Evolutionary conservation across 164 flowering plant species (phyloP), one percentile per base, ranked within the genome.

Genomic region (Aristolochia contorta): DNA sequence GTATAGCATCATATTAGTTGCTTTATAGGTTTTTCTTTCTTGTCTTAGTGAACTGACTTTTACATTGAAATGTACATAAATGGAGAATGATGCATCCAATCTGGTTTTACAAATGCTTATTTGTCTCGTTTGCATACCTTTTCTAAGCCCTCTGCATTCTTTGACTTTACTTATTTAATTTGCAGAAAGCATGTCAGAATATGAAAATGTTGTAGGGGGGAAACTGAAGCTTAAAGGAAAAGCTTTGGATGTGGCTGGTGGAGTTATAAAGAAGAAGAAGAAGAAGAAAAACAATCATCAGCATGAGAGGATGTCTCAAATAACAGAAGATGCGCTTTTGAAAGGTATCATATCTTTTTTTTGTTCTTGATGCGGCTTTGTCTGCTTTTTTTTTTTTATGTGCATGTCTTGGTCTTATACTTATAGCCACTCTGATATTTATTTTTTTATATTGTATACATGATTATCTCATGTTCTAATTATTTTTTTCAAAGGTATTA

Each of bases 201-300:
- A 81, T 69, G 88, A 84, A 13, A 88, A 82, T 72, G 82, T 84
- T 37, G 81, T 88, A 51, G 79, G 78, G 19, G 88, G 96, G 67
- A 88, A 86, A 74, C 68, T 85, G 71, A 88, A 83, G 72, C 75
- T 88, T 60, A 88, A 86, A 66, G 92, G 96, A 19, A 88, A 88
- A 67, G 85, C 92, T 9, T 62, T 88, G 68, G 87, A 84, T 77
- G 83, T 79, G 58, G 82, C 80, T 49, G 90, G 82, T 47, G 88
- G 87, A 6, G 46, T 78, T 37, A 86, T 80, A 80, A 85, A 85
- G 74, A 85, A 81, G 56, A 84, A 84, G 86, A 81, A 84, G 58
- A 84, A 84, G 86, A 69, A 75, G 23, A n/a, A n/a, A n/a, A 79
- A 73, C 72, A 77, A 80, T 64, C 65, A 67, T 51, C 67, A 68